A percentile compares a stretch with the other conserved stretches of the same genome.
phyloP scores from a whole-genome alignment of 345 rosid genomes.

The Pistacia atlantica region DNA sequence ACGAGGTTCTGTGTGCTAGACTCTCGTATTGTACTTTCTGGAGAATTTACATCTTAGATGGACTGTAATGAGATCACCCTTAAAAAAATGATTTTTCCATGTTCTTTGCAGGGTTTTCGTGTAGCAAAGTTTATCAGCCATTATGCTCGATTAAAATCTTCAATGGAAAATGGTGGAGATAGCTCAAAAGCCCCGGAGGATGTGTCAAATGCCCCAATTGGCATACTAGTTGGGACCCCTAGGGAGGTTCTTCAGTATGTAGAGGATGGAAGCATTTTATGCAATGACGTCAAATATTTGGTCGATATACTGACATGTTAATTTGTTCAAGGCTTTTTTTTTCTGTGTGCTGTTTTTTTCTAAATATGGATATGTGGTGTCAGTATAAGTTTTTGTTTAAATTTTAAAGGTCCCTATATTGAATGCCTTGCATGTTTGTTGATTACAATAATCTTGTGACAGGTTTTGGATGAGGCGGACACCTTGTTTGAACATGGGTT shows the following conservation, averaged over 20 bases:
- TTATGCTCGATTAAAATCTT: constrained; percentile 51
- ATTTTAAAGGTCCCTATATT: neutral
- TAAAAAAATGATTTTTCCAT: constrained; percentile 5
- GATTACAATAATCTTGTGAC: neutral
- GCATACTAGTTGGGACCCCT: constrained; percentile 49
- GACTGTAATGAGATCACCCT: neutral
- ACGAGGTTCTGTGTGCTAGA: constrained; percentile 43
- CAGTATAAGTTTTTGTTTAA: neutral
- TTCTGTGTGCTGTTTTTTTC: too few species aligned
- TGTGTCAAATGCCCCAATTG: constrained; percentile 49
- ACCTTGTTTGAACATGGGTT: constrained; percentile 23
- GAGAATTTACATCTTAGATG: neutral
- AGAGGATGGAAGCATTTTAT: constrained; percentile 25
- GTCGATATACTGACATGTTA: constrained; percentile 23
- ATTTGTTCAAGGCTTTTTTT: neutral
- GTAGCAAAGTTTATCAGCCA: constrained; percentile 58
- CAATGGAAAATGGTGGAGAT: constrained; percentile 47
- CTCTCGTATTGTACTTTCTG: neutral
- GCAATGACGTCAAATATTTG: constrained; percentile 42
- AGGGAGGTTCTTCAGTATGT: constrained; percentile 30
- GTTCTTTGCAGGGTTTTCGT: constrained; percentile 44
- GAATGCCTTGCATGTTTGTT: neutral
- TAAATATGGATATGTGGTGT: too few species aligned
- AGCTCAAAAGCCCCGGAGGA: constrained; percentile 50
- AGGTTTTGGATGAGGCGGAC: constrained; percentile 31